These are phyloP conservation scores for Arabidopsis hybrid DNA, from an alignment of 441 rosid genomes.

Conservation along the genomic window DNA sequence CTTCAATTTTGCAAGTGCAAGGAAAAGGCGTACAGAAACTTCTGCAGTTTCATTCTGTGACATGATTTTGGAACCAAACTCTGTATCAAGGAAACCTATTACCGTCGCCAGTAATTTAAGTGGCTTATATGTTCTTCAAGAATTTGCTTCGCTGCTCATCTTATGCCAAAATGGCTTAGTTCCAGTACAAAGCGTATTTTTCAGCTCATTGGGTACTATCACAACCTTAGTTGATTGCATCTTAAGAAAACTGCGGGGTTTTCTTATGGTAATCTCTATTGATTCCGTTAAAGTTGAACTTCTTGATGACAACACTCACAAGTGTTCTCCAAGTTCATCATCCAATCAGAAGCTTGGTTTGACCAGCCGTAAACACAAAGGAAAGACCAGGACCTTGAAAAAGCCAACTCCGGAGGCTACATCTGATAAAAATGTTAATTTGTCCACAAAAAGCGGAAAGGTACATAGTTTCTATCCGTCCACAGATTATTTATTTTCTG, in stretches of 20 bases:
- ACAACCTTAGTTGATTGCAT: conserved; percentile 75
- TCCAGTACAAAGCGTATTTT: conserved; percentile 59
- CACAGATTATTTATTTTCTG: conserved; percentile 14
- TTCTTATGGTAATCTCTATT: conserved; percentile 73
- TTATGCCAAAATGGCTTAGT: conserved; percentile 52
- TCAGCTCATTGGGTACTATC: conserved; percentile 73
- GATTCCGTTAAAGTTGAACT: conserved; percentile 88
- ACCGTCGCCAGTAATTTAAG: conserved; percentile 51
- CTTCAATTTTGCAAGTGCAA: conserved; percentile 52
- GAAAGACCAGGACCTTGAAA: conserved; percentile 57
- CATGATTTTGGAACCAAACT: conserved; percentile 39
- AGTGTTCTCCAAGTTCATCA: conserved; percentile 56
- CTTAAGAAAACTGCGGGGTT: conserved; percentile 77
- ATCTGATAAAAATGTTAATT: conserved; percentile 42
- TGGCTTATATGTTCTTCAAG: conserved; percentile 69
- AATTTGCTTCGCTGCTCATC: conserved; percentile 53
- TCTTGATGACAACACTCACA: conserved; percentile 63
- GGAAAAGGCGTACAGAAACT: conserved; percentile 50
- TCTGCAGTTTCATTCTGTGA: conserved; percentile 36
- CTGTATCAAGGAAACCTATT: conserved; percentile 47
- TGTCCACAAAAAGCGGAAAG: conserved; percentile 50
- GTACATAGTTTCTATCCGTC: conserved; percentile 45
- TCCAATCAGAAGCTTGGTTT: conserved; percentile 61
- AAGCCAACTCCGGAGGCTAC: conserved; percentile 50
- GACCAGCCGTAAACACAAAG: conserved; percentile 66